phyloP scores from a whole-genome alignment of 164 flowering plant species.

The Buxus sempervirens region DNA sequence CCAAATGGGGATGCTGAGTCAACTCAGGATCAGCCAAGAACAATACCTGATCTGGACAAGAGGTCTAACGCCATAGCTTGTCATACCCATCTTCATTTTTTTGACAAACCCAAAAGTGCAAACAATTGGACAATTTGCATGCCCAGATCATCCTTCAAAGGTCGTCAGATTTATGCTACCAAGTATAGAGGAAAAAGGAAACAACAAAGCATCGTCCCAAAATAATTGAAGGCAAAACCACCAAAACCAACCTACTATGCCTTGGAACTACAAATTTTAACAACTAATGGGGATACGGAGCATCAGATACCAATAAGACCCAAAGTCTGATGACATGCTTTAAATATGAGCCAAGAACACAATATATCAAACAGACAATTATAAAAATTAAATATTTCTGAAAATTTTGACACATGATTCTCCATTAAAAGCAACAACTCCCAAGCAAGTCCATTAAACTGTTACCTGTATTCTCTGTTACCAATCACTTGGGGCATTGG shows the following conservation, averaged over 20 bases:
- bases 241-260: constrained; percentile 6
- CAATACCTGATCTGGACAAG: too few relatives aligned
- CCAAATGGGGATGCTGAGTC: too few relatives aligned
- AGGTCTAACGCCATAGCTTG: background rate
- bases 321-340: constrained; percentile 2
- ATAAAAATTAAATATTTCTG: background rate
- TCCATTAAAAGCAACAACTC: background rate
- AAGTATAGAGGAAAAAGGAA: constrained; percentile 6
- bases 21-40: too few relatives aligned
- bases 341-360: constrained; percentile 11
- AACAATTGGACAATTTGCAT: background rate
- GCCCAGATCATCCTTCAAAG: constrained; percentile 4
- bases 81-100: constrained; percentile 1
- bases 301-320: constrained; percentile 12
- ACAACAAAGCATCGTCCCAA: background rate
- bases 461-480: constrained; percentile 73
- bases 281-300: background rate
- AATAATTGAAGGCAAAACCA: constrained; percentile 5
- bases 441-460: background rate
- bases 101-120: too few relatives aligned
- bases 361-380: background rate
- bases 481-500: constrained; percentile 53
- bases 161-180: constrained; percentile 15
- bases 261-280: background rate
- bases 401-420: background rate